Conservation (phyloP, 495 filamentous ascomycete species). For the Amphirosellinia nigrospora region DNA sequence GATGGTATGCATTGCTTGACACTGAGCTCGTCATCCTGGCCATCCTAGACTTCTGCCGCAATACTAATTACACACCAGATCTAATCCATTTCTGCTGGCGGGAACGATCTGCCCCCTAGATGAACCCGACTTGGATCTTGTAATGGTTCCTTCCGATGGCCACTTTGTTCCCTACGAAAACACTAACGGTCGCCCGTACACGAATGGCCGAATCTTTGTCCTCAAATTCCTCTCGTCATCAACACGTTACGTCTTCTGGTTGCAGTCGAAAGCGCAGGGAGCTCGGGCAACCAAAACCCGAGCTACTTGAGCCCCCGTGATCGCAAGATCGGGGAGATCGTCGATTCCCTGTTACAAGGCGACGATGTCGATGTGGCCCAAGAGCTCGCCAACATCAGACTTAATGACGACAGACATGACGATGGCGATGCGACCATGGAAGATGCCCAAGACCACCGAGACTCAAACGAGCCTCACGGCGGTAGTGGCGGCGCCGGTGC, state of each 20-base stretch:
- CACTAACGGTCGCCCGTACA: conserved; percentile 59
- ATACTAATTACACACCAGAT: conserved; percentile 55
- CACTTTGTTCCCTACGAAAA: conserved; percentile 80
- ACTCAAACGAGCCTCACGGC: conserved; percentile 62
- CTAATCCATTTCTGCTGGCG: conserved; percentile 98
- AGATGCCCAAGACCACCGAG: conserved; percentile 73
- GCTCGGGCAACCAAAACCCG: conserved; percentile 63
- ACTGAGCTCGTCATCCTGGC: too few species aligned
- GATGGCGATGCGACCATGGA: conserved; percentile 79
- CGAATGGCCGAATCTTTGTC: conserved; percentile 89
- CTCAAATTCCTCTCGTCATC: conserved; percentile 96
- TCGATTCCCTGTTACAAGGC: conserved; percentile 82
- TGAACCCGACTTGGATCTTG: conserved; percentile 42
- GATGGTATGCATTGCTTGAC: conserved; percentile 64
- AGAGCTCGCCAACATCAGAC: conserved; percentile 71
- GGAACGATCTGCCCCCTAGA: conserved; percentile 43
- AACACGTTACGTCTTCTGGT: conserved; percentile 91
- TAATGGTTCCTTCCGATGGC: conserved; percentile 74
- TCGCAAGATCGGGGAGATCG: conserved; percentile 79
- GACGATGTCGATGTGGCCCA: conserved; percentile 84
- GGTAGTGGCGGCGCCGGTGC: conserved; percentile 80
- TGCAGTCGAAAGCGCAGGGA: conserved; percentile 87
- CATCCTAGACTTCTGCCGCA: too few species aligned
- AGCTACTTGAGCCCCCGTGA: conserved; percentile 83
- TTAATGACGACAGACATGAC: conserved; percentile 63